A percentile compares a stretch with the other conserved stretches of the same genome.
phyloP scores from a whole-genome alignment of 495 filamentous ascomycete species.

The Penicillium maclennaniae region DNA sequence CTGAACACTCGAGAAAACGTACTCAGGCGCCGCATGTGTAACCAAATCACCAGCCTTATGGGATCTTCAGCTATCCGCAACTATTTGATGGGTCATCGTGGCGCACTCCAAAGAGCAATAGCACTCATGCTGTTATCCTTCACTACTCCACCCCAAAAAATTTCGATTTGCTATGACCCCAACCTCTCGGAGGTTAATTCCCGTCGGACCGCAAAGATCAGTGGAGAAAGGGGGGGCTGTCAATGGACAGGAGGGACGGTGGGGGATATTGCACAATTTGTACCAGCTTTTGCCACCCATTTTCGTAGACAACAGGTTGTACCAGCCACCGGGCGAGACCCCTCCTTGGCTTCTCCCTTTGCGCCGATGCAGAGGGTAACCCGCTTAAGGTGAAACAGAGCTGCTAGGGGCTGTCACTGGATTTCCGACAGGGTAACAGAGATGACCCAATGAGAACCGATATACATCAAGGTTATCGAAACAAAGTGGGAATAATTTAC shows the following conservation, averaged over 20 bases:
- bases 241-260: background rate
- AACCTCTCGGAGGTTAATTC: conserved; percentile 6
- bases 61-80: background rate
- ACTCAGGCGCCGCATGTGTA: no score
- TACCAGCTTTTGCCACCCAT: background rate
- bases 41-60: background rate
- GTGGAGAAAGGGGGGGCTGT: background rate
- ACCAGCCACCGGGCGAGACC: background rate
- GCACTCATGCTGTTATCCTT: background rate
- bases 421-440: background rate
- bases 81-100: no score
- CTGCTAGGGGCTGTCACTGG: conserved; percentile 4
- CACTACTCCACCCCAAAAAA: background rate
- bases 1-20: background rate
- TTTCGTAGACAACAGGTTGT: background rate
- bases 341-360: background rate
- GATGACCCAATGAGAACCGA: background rate
- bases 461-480: background rate
- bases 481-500: background rate
- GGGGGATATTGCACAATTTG: background rate
- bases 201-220: conserved; percentile 9
- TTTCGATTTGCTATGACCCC: background rate
- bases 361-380: background rate
- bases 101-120: no score
- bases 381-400: conserved; percentile 4